These are phyloP conservation scores for Acer yangbiense DNA, from an alignment of 345 rosid species.

Conservation along the genomic window DNA sequence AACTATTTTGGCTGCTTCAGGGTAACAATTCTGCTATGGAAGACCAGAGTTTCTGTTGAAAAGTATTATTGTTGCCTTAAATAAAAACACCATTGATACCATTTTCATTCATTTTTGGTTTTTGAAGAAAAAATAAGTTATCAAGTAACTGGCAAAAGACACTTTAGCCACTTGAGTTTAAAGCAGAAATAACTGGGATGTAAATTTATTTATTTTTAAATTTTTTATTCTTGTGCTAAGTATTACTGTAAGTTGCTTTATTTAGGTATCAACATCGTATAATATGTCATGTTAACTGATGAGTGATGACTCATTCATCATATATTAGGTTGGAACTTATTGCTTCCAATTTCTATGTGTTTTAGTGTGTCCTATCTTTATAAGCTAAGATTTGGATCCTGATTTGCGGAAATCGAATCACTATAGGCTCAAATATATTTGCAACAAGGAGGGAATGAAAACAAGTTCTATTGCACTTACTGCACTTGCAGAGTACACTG, in stretches of 20 bases:
- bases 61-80: neutral
- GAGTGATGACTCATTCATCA: neutral
- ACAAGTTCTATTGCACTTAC: constrained; percentile 82
- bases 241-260: neutral
- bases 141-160: neutral
- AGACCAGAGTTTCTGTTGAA: neutral
- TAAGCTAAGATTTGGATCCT: constrained; percentile 4
- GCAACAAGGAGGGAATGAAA: constrained; percentile 84
- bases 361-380: neutral
- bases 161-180: neutral
- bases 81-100: neutral
- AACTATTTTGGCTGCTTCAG: too few relatives aligned
- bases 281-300: neutral
- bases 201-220: neutral
- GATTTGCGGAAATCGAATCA: constrained; percentile 6
- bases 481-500: constrained; percentile 87
- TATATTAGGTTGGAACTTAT: neutral
- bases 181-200: neutral
- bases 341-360: neutral
- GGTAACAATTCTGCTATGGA: too few relatives aligned
- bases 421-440: constrained; percentile 80
- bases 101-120: neutral
- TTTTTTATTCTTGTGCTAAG: neutral
- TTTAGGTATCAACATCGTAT: neutral
- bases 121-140: constrained; percentile 4